Base-by-base conservation (phyloP, 2,329 filamentous ascomycete genomes). In the Ceratocystis lukuohia region DNA sequence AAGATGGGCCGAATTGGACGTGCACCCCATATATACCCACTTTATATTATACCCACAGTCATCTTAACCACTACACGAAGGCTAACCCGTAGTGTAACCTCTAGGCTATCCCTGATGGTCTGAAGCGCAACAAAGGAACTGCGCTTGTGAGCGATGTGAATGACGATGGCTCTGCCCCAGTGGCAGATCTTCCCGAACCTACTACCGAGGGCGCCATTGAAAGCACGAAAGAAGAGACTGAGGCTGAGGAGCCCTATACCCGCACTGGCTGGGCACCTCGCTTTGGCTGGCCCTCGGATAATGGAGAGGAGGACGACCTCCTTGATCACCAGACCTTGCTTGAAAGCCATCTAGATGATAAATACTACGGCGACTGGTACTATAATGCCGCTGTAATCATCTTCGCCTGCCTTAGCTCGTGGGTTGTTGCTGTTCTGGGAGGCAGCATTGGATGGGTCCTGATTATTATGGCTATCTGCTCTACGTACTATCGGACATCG, bases 281-380 rank as follows among this genome's bases (percentile, higher is more conserved):
- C 69, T 91, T 96, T 73, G 91, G 91, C 71, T 85, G 84, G 78
- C 84, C 84, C 1, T 81, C 87, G 53, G 78, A 80, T 50, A 75
- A 79, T 53, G 76, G 77, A n/a, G 79, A 83, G 37, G 81, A 79
- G 12, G 86, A 88, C 67, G 91, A 84, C 68, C 74, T 96, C 72
- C 80, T 94, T 48, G 92, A 99, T 73, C 92, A 96, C 74, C 84
- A 91, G 72, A 96, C 91, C 1, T 89, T 87, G 79, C 75, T 97
- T 28, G 95, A 99, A 74, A 83, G 85, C 68, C 87, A 87, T 75
- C 77, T 99, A 45, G 85, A 93, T 53, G 92, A 97, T 74, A 89
- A 89, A 73, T 90, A 95, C 75, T 99, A 89, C 74, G 94, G 94
- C 74, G 91, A 97, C 75, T 99, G 94, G 94, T 99, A 97, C 75